Conservation (phyloP, 352 stramenopile genomes). For the Thalassiosira tumida region DNA sequence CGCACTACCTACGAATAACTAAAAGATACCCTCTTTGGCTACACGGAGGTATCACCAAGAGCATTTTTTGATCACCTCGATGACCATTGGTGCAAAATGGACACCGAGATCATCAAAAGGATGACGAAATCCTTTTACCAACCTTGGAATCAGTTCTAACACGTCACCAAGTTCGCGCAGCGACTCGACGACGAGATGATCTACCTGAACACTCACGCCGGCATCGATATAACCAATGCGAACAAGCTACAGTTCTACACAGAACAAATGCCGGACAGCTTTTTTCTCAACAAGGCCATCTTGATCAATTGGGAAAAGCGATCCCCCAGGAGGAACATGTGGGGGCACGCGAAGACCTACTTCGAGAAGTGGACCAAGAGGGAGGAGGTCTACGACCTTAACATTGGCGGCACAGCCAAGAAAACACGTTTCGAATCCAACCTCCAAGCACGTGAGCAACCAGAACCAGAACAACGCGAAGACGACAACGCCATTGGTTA, state of each 20-base stretch:
- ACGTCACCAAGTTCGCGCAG: neutral
- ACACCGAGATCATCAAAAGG: neutral
- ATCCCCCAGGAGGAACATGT: neutral
- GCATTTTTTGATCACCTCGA: neutral
- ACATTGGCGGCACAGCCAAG: neutral
- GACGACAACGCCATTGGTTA: neutral
- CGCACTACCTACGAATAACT: neutral
- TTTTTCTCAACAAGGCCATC: neutral
- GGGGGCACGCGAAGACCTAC: neutral
- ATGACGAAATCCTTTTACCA: neutral
- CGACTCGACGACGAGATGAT: neutral
- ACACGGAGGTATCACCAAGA: neutral
- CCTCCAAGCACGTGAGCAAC: too few species aligned
- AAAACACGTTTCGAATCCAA: neutral
- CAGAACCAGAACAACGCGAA: too few species aligned
- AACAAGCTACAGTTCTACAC: neutral
- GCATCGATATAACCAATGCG: neutral
- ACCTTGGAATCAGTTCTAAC: neutral
- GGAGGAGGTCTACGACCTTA: neutral
- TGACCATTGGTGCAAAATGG: neutral
- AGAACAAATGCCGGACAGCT: neutral
- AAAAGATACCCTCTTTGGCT: neutral
- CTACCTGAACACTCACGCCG: neutral
- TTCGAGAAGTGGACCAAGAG: neutral
- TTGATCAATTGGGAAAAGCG: neutral